A percentile compares a stretch with the other conserved stretches of the same genome.
These are phyloP conservation scores for Torrubiella hemipterigena DNA, from an alignment of 2,329 filamentous ascomycete species.

Conservation along the genomic window DNA sequence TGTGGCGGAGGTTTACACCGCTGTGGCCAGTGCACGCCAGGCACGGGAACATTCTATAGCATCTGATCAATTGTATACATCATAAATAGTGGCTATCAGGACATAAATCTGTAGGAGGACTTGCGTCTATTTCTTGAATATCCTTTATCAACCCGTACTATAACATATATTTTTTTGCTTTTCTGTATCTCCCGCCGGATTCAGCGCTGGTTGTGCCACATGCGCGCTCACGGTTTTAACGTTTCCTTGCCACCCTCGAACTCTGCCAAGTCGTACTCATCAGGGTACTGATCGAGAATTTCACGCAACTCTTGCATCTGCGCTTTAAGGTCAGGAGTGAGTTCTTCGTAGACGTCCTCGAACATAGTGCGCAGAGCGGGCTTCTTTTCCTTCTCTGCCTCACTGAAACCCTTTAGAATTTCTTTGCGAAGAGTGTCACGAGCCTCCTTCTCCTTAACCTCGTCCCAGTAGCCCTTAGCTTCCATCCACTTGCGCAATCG, in stretches of 20 bases:
- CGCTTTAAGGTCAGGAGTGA: constrained; percentile 64
- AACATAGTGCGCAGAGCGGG: constrained; percentile 64
- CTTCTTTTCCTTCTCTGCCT: constrained; percentile 73
- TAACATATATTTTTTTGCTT: constrained; percentile 1
- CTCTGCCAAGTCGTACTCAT: constrained; percentile 75
- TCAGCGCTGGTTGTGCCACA: constrained; percentile 1
- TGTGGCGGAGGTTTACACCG: too few relatives aligned
- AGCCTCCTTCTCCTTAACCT: constrained; percentile 64
- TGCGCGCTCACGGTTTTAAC: constrained; percentile 26
- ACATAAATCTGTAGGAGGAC: too few relatives aligned
- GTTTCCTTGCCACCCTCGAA: constrained; percentile 64
- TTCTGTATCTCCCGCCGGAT: constrained; percentile 2
- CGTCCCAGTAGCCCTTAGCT: constrained; percentile 69
- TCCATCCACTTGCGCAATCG: constrained; percentile 87
- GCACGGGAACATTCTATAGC: too few relatives aligned
- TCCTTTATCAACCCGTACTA: too few relatives aligned
- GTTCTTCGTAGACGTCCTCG: constrained; percentile 76
- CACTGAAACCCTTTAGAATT: constrained; percentile 71
- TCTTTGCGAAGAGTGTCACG: constrained; percentile 57
- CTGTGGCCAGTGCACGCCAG: too few relatives aligned
- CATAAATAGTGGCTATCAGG: too few relatives aligned
- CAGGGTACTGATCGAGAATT: constrained; percentile 75
- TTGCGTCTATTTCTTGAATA: not conserved
- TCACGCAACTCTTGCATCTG: constrained; percentile 63
- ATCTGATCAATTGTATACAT: too few relatives aligned